Percentiles rank a stretch among this genome's conserved stretches.
These are phyloP conservation scores for Vitis riparia DNA, from an alignment of 164 flowering plant genomes.

Conservation along the genomic window DNA sequence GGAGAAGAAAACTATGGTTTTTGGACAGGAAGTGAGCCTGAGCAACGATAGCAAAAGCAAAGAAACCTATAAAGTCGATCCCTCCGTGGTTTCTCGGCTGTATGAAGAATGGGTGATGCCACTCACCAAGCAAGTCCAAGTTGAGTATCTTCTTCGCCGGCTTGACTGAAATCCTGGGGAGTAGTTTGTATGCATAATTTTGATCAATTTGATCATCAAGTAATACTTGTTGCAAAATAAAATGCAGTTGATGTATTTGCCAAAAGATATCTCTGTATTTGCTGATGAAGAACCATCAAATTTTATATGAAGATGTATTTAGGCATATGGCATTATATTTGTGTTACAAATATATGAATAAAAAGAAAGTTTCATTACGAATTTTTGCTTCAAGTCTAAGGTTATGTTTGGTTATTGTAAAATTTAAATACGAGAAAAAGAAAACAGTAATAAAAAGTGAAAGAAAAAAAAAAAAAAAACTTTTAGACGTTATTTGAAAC, in stretches of 20 bases:
- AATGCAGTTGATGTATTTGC: too few species aligned
- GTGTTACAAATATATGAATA: too few species aligned
- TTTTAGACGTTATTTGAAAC: rapidly evolving
- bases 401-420: too few species aligned
- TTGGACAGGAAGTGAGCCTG: slow-evolving; percentile 70
- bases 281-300: too few species aligned
- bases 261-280: too few species aligned
- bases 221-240: background rate
- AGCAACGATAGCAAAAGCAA: slow-evolving; percentile 1
- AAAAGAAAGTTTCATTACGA: too few species aligned
- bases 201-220: background rate
- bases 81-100: slow-evolving; percentile 48
- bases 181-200: background rate
- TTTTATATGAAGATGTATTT: too few species aligned
- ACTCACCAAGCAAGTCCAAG: slow-evolving; percentile 80
- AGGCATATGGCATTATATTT: too few species aligned
- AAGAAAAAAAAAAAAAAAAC: too few species aligned
- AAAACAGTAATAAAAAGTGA: too few species aligned
- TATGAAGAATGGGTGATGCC: slow-evolving; percentile 93
- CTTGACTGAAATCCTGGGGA: slow-evolving; percentile 42
- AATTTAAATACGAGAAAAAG: too few species aligned
- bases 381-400: too few species aligned
- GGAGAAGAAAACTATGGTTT: slow-evolving; percentile 66
- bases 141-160: slow-evolving; percentile 84
- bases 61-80: slow-evolving; percentile 58